A percentile compares a stretch with the other conserved stretches of the same genome.
Evolutionary conservation across 371 early-diverging fungal species (phyloP).

Genomic region (Dinochytrium kinnereticum): DNA sequence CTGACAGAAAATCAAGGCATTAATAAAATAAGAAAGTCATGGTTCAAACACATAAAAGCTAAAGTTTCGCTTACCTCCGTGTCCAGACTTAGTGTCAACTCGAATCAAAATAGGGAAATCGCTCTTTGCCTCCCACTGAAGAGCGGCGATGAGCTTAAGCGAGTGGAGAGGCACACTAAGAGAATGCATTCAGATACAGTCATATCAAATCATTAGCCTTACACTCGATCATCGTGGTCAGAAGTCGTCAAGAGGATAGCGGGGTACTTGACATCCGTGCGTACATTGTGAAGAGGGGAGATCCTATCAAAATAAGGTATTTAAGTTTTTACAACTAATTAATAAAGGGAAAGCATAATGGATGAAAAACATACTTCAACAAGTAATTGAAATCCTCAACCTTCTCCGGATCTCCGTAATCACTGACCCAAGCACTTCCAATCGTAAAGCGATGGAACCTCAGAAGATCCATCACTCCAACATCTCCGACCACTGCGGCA

Average conservation of each 20-base stretch:
- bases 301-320: slow-evolving; percentile 46
- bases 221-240: slow-evolving; percentile 57
- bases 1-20: slow-evolving; percentile 16
- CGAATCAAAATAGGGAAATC: slow-evolving; percentile 61
- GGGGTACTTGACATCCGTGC: slow-evolving; percentile 48
- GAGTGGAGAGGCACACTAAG: slow-evolving; percentile 49
- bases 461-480: slow-evolving; percentile 53
- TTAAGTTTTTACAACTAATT: no score
- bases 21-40: background rate
- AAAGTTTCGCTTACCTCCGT: slow-evolving; percentile 49
- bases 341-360: background rate
- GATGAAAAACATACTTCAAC: slow-evolving; percentile 27
- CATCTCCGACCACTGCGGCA: slow-evolving; percentile 47
- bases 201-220: no score
- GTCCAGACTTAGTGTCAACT: slow-evolving; percentile 69
- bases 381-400: slow-evolving; percentile 48
- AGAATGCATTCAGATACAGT: background rate
- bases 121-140: slow-evolving; percentile 60
- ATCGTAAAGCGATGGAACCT: slow-evolving; percentile 58
- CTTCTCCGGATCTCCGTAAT: slow-evolving; percentile 52
- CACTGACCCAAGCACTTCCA: slow-evolving; percentile 50
- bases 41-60: no score
- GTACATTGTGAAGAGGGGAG: slow-evolving; percentile 72
- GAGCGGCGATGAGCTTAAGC: slow-evolving; percentile 64
- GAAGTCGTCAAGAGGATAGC: slow-evolving; percentile 50